phyloP scores from a whole-genome alignment of 305 asterid genomes.

The Striga hermonthica region DNA sequence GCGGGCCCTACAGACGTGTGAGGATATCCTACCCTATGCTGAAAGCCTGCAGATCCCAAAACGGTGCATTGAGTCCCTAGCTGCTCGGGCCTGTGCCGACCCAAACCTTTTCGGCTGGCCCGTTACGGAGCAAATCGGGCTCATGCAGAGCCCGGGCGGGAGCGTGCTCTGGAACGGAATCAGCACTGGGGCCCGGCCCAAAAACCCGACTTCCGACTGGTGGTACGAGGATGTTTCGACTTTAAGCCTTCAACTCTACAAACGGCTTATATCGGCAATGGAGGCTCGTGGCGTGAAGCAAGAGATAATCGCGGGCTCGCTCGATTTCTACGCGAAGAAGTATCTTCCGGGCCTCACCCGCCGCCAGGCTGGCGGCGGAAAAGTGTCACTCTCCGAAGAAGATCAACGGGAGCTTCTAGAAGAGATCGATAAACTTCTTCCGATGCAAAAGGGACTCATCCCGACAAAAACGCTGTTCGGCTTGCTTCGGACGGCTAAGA shows the following conservation, averaged over 20 bases:
- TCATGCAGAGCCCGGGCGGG: slow-evolving; percentile 98
- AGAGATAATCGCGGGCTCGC: slow-evolving; percentile 71
- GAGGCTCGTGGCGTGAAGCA: slow-evolving; percentile 67
- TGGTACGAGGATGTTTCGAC: slow-evolving; percentile 94
- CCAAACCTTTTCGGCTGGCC: slow-evolving; percentile 96
- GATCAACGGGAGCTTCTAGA: slow-evolving; percentile 79
- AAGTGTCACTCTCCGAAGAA: slow-evolving; percentile 54
- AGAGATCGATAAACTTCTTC: slow-evolving; percentile 73
- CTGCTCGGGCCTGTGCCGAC: slow-evolving; percentile 75
- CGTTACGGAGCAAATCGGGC: slow-evolving; percentile 76
- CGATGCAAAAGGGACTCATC: slow-evolving; percentile 75
- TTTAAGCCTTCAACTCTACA: slow-evolving; percentile 67
- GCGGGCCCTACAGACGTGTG: slow-evolving; percentile 81
- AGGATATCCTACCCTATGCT: slow-evolving; percentile 60
- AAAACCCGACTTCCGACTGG: slow-evolving; percentile 71
- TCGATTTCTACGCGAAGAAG: slow-evolving; percentile 22
- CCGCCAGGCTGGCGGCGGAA: slow-evolving; percentile 43
- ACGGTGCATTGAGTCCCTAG: slow-evolving; percentile 78
- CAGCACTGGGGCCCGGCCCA: slow-evolving; percentile 95
- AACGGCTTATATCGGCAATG: slow-evolving; percentile 67
- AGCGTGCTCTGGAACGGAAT: slow-evolving; percentile 95
- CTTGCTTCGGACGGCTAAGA: slow-evolving; percentile 74
- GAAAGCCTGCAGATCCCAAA: slow-evolving; percentile 65
- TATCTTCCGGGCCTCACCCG: slow-evolving; percentile 80
- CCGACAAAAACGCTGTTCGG: slow-evolving; percentile 73